A percentile compares a stretch with the other conserved stretches of the same genome.
phyloP scores from a whole-genome alignment of 2,329 filamentous ascomycete genomes.

The Neurospora crassa region DNA sequence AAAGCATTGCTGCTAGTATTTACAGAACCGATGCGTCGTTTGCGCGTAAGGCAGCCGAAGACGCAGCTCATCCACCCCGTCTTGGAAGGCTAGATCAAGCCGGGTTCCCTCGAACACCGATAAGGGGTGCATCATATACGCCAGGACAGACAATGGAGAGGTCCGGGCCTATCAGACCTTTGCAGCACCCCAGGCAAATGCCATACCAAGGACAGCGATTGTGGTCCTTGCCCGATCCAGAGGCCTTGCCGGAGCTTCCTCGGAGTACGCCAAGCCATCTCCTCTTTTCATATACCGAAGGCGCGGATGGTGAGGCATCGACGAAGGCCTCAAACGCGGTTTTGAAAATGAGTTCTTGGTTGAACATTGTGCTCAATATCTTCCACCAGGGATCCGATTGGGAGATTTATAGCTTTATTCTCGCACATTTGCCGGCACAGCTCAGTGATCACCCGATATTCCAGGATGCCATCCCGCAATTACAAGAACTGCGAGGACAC shows the following conservation, averaged over 20 bases:
- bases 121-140: conserved; percentile 42
- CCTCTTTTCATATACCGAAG: conserved; percentile 32
- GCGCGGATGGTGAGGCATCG: conserved; percentile 11
- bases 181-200: conserved; percentile 28
- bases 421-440: conserved; percentile 80
- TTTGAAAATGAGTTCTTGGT: conserved; percentile 59
- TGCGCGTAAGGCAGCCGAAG: conserved; percentile 41
- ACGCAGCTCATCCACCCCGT: conserved; percentile 36
- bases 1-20: conserved; percentile 61
- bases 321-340: conserved; percentile 12
- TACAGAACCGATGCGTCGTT: conserved; percentile 52
- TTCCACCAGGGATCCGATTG: conserved; percentile 69
- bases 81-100: conserved; percentile 34
- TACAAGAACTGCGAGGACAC: conserved; percentile 64
- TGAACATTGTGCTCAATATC: conserved; percentile 68
- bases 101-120: conserved; percentile 13
- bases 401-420: conserved; percentile 85
- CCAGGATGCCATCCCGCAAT: conserved; percentile 58
- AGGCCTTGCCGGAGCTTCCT: conserved; percentile 41
- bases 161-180: conserved; percentile 29
- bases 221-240: conserved; percentile 49
- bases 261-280: conserved; percentile 39
- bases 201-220: conserved; percentile 37
- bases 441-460: conserved; percentile 87
- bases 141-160: conserved; percentile 37